Percentiles rank a stretch among this genome's conserved stretches.
Evolutionary conservation across 139 green algal genomes (phyloP).

Genomic region (Closterium sp.): DNA sequence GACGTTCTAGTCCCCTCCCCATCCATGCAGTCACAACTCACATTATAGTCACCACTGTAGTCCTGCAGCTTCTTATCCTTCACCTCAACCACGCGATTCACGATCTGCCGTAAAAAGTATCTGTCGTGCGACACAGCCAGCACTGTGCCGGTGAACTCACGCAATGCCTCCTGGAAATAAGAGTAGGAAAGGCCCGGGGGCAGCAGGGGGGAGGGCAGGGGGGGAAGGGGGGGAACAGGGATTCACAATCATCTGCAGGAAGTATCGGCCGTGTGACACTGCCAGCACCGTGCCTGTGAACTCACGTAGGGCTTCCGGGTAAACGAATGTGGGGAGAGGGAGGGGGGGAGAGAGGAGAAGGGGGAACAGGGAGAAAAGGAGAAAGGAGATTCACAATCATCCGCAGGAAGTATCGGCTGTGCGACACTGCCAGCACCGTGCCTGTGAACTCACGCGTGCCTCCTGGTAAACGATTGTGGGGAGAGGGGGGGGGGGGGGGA

Average conservation of each 20-base stretch:
- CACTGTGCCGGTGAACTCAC: constrained; percentile 84
- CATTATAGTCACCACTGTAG: constrained; percentile 89
- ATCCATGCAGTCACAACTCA: not conserved
- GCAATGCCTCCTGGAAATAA: constrained; percentile 73
- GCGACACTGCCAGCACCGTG: constrained; percentile 93
- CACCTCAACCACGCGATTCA: constrained; percentile 85
- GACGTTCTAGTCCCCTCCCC: no score
- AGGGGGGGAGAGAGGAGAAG: not conserved
- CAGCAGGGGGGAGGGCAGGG: not conserved
- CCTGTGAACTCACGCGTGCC: no score
- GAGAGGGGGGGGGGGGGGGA: not conserved
- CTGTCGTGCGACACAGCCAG: constrained; percentile 95
- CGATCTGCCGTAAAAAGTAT: constrained; percentile 94
- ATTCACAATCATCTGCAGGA: constrained; percentile 91
- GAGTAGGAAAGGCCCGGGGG: not conserved
- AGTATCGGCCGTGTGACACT: constrained; percentile 97
- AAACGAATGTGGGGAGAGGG: not conserved
- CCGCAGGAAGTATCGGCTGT: constrained; percentile 96
- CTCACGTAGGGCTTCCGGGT: constrained; percentile 71
- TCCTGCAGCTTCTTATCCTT: constrained; percentile 75
- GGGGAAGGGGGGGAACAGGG: not conserved
- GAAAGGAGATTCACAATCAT: constrained; percentile 77
- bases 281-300: constrained; percentile 85
- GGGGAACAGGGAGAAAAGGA: not conserved
- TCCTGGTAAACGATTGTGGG: constrained; percentile 53